These are phyloP conservation scores for Adiantum capillusveneris DNA, from an alignment of 75 land plant genomes.

Conservation along the genomic window DNA sequence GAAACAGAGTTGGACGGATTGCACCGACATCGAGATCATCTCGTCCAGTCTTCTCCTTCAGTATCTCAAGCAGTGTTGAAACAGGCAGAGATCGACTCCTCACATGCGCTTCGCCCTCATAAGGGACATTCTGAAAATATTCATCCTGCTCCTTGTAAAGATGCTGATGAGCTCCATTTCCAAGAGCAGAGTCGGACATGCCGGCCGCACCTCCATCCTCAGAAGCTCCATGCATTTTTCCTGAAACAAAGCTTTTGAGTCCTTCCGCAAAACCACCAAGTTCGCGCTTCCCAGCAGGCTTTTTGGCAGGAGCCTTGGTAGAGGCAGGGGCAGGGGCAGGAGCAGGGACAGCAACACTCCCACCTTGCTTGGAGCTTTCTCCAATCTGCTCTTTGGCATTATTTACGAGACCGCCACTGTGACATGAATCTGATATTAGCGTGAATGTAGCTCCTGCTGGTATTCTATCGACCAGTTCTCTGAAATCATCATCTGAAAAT, in stretches of 20 bases:
- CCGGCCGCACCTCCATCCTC: slow-evolving; percentile 23
- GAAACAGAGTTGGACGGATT: slow-evolving; percentile 25
- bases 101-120: slow-evolving; percentile 11
- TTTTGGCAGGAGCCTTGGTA: background rate
- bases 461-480: slow-evolving; percentile 45
- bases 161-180: background rate
- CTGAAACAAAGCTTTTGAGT: slow-evolving; percentile 10
- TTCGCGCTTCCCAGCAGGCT: background rate
- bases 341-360: slow-evolving; percentile 11
- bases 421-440: slow-evolving; percentile 79
- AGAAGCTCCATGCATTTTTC: slow-evolving; percentile 20
- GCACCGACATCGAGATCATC: slow-evolving; percentile 11
- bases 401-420: slow-evolving; percentile 72
- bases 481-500: slow-evolving; percentile 70
- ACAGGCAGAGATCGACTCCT: slow-evolving; percentile 17
- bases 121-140: background rate
- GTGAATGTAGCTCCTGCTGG: slow-evolving; percentile 56
- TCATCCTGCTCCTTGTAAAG: background rate
- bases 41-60: slow-evolving; percentile 20
- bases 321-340: background rate
- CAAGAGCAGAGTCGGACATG: slow-evolving; percentile 3
- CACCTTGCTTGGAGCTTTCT: slow-evolving; percentile 23
- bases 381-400: slow-evolving; percentile 80
- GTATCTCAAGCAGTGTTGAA: slow-evolving; percentile 15
- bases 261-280: slow-evolving; percentile 1